Percentiles rank a stretch among this genome's conserved stretches.
Conservation (phyloP, 1,284 basidiomycete species). For the Cutaneotrichosporon sp. region DNA sequence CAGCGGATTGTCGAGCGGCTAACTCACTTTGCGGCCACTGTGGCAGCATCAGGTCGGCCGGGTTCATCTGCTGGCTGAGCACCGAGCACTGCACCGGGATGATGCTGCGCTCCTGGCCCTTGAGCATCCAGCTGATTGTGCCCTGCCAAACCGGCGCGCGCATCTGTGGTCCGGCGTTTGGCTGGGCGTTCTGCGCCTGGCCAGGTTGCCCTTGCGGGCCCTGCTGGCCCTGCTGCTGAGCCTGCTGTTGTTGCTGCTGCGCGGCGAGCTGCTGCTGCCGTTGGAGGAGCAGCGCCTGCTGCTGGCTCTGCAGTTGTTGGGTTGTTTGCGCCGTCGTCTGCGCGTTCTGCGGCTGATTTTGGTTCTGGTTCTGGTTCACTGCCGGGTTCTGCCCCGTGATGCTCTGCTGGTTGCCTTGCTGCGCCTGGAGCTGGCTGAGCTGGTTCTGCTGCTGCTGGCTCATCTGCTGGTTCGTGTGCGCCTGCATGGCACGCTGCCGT, state of each 20-base stretch:
- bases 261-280: constrained; percentile 9
- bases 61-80: constrained; percentile 13
- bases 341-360: neutral
- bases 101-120: constrained; percentile 17
- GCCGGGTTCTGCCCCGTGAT: neutral
- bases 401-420: constrained; percentile 6
- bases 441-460: constrained; percentile 1
- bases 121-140: constrained; percentile 23
- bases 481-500: constrained; percentile 14
- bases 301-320: constrained; percentile 17
- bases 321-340: constrained; percentile 4
- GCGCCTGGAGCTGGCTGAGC: neutral
- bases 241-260: constrained; percentile 10
- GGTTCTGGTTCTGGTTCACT: neutral
- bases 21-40: constrained; percentile 25
- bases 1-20: neutral
- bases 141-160: constrained; percentile 20
- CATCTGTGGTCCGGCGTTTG: constrained; percentile 9
- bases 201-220: neutral
- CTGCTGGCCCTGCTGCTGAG: neutral
- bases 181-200: constrained; percentile 6
- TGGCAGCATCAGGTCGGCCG: constrained; percentile 15
- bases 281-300: constrained; percentile 9
- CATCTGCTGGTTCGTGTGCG: constrained; percentile 4
- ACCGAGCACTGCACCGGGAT: constrained; percentile 24